These are phyloP conservation scores for Dalbergia cochinchinensis DNA, from an alignment of 306 rosid species.

Conservation along the genomic window DNA sequence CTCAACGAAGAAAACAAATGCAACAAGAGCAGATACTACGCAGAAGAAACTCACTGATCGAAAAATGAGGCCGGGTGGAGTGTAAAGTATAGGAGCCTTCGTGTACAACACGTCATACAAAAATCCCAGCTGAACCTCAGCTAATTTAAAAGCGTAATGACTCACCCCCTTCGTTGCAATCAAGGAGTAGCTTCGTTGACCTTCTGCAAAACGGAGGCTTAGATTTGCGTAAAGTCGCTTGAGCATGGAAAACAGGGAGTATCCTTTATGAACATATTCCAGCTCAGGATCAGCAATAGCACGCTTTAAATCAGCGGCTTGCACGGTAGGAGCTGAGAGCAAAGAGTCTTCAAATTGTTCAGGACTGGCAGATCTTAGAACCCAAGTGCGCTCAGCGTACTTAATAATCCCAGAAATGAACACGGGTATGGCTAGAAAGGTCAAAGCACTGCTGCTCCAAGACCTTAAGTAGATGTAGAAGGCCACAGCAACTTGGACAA, in stretches of 20 bases:
- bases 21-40: neutral
- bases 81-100: neutral
- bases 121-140: neutral
- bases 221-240: neutral
- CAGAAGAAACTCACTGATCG: neutral
- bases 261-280: neutral
- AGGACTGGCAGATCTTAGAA: neutral
- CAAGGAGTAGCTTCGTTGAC: neutral
- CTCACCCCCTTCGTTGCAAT: neutral
- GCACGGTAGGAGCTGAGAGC: neutral
- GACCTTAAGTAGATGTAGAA: neutral
- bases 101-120: neutral
- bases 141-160: neutral
- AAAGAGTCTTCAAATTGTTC: neutral
- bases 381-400: neutral
- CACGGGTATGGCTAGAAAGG: neutral
- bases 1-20: neutral
- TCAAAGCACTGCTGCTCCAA: neutral
- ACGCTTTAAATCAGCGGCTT: neutral
- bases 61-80: neutral
- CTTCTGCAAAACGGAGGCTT: neutral
- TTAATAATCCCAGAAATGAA: neutral
- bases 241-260: neutral
- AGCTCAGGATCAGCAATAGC: neutral
- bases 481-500: neutral